phyloP scores from a whole-genome alignment of 495 filamentous ascomycete species.

The Annulohypoxylon maeteangense region DNA sequence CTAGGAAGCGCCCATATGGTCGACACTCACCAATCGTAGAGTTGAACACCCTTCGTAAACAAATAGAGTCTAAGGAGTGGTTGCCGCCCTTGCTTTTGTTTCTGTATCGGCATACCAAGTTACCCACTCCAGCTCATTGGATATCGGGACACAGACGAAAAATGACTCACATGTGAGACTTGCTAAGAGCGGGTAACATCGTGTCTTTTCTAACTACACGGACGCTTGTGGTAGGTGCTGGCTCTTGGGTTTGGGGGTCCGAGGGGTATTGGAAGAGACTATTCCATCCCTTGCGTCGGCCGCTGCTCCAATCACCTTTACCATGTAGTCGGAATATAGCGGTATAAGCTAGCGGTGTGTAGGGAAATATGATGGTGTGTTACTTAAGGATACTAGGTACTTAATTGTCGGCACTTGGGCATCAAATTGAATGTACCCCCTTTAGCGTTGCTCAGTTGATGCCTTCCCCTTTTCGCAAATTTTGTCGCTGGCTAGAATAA shows the following conservation, averaged over 20 bases:
- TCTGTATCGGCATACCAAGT: not conserved
- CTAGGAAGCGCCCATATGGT: not conserved
- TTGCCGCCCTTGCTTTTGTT: not conserved
- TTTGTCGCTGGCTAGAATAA: no score
- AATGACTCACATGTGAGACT: slow-evolving; percentile 1
- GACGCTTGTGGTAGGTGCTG: not conserved
- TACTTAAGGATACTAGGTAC: not conserved
- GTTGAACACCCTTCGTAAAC: not conserved
- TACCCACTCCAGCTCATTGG: slow-evolving; percentile 9
- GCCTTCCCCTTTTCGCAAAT: not conserved
- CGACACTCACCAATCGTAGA: not conserved
- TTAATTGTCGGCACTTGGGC: not conserved
- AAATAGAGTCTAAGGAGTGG: not conserved
- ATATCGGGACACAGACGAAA: not conserved
- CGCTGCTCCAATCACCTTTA: slow-evolving; percentile 13
- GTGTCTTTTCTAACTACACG: not conserved
- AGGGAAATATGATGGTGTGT: not conserved
- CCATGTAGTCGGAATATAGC: not conserved
- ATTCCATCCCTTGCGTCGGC: slow-evolving; percentile 29
- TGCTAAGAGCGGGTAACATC: not conserved
- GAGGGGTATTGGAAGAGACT: not conserved
- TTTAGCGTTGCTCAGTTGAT: not conserved
- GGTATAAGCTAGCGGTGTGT: slow-evolving; percentile 15
- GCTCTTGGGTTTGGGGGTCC: not conserved
- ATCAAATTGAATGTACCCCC: not conserved